phyloP scores from a whole-genome alignment of 2,329 filamentous ascomycete species.

The Chrysoporthe austroafricana region DNA sequence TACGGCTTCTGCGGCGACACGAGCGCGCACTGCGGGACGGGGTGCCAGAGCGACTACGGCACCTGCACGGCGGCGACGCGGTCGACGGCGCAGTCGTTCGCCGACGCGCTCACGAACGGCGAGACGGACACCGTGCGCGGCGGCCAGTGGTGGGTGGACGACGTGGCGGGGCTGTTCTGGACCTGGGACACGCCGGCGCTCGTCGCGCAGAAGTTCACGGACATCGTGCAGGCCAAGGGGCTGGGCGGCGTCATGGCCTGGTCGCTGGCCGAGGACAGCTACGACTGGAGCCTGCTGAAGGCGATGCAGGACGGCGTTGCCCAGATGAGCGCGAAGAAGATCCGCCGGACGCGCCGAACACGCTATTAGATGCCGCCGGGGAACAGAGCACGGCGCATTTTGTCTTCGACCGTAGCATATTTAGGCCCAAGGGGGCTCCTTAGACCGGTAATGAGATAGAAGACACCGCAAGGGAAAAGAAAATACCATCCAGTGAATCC shows the following conservation, averaged over 20 bases:
- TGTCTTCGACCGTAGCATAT: neutral
- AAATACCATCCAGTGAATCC: neutral
- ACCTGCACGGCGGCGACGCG: conserved; percentile 24
- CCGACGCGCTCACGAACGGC: conserved; percentile 45
- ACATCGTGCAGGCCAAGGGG: conserved; percentile 45
- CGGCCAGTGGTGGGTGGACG: conserved; percentile 60
- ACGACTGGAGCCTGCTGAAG: conserved; percentile 48
- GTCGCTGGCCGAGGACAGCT: conserved; percentile 55
- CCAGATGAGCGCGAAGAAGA: conserved; percentile 13
- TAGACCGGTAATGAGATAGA: neutral
- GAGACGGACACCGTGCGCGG: conserved; percentile 51
- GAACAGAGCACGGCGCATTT: neutral
- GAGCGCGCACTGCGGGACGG: conserved; percentile 29
- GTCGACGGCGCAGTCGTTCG: conserved; percentile 41
- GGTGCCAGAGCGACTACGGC: conserved; percentile 34
- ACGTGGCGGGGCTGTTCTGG: conserved; percentile 52
- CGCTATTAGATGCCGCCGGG: conserved; percentile 11
- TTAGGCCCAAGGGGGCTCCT: neutral
- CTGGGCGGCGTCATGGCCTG: conserved; percentile 59
- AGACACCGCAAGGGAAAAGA: neutral
- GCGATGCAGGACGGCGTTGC: conserved; percentile 43
- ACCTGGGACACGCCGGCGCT: conserved; percentile 57
- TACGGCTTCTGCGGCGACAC: conserved; percentile 29
- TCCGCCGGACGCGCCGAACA: conserved; percentile 6
- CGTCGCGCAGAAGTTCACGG: conserved; percentile 50